Conservation (phyloP, 148 eudicot species). For the Rhododendron simsii region DNA sequence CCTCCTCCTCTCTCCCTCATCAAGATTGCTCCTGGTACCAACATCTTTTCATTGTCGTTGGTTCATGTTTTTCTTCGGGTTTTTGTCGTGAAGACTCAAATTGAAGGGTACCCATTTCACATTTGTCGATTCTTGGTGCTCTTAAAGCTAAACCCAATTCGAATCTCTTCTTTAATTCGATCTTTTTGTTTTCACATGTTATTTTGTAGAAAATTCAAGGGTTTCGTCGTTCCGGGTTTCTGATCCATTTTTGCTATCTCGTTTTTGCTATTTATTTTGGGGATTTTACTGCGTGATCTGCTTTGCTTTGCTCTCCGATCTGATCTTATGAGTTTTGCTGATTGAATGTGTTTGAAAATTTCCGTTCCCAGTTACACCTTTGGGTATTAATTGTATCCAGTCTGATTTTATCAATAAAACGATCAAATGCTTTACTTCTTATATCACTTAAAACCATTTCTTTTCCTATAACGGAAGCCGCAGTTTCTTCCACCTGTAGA, state of each 20-base stretch:
- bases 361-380: background rate
- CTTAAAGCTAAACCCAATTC: slow-evolving; percentile 1
- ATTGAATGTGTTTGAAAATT: background rate
- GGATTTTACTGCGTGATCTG: background rate
- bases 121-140: background rate
- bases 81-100: slow-evolving; percentile 2
- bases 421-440: background rate
- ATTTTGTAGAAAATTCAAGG: background rate
- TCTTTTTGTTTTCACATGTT: background rate
- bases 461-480: too few relatives aligned
- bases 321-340: background rate
- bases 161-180: background rate
- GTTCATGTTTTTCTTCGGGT: background rate
- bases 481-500: background rate
- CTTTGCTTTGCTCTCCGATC: background rate
- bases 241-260: background rate
- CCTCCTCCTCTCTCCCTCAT: slow-evolving; percentile 83
- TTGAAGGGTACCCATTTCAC: background rate
- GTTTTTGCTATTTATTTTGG: background rate
- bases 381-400: background rate
- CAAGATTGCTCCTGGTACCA: slow-evolving; percentile 64
- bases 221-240: background rate
- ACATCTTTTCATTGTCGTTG: background rate
- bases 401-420: background rate
- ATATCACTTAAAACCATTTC: background rate